A percentile compares a stretch with the other conserved stretches of the same genome.
phyloP scores from a whole-genome alignment of 2,329 filamentous ascomycete genomes.

The Calonectria honghensis region DNA sequence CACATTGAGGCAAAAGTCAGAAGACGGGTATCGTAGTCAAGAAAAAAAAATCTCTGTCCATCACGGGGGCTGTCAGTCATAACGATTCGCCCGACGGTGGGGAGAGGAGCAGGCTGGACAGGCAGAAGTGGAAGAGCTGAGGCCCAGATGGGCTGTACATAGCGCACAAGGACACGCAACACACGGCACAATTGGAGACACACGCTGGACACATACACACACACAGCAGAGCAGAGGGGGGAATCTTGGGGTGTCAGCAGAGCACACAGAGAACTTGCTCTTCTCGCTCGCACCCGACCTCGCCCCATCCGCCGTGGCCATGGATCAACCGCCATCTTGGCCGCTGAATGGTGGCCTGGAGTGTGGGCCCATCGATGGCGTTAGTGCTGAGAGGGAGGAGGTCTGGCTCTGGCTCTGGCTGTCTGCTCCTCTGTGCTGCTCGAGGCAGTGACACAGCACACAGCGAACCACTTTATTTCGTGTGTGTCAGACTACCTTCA shows the following conservation, averaged over 20 bases:
- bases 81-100: slow-evolving; percentile 54
- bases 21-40: slow-evolving; percentile 27
- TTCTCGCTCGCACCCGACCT: slow-evolving; percentile 33
- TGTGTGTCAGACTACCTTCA: slow-evolving; percentile 69
- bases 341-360: slow-evolving; percentile 53
- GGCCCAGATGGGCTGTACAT: slow-evolving; percentile 36
- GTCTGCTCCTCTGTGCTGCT: slow-evolving; percentile 36
- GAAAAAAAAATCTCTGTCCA: slow-evolving; percentile 46
- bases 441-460: slow-evolving; percentile 46
- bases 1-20: slow-evolving; percentile 50
- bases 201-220: slow-evolving; percentile 40
- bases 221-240: slow-evolving; percentile 29
- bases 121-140: slow-evolving; percentile 40
- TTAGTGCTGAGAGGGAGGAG: slow-evolving; percentile 55
- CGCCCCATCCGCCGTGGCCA: slow-evolving; percentile 39
- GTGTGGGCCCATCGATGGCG: slow-evolving; percentile 56
- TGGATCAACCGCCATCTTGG: slow-evolving; percentile 38
- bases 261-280: slow-evolving; percentile 42
- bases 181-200: slow-evolving; percentile 38
- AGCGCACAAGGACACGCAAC: slow-evolving; percentile 28
- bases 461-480: slow-evolving; percentile 64
- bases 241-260: slow-evolving; percentile 54
- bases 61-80: slow-evolving; percentile 54
- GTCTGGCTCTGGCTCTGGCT: slow-evolving; percentile 15
- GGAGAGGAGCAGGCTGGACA: slow-evolving; percentile 46